Evolutionary conservation across 164 flowering plant genomes (phyloP).

Genomic region (Vitis labrusca): DNA sequence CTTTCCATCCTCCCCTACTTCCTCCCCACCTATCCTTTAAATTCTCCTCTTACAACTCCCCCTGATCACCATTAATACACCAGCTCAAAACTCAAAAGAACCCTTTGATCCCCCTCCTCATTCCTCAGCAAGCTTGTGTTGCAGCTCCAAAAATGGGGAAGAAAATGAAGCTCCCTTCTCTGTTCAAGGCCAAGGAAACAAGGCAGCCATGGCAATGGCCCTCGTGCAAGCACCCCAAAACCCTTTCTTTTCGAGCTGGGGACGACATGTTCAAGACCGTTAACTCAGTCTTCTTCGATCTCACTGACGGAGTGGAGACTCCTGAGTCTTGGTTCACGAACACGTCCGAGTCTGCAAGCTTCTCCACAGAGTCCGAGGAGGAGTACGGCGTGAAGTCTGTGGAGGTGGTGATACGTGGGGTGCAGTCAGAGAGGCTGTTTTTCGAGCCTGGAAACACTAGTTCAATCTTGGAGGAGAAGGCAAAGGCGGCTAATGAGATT

Average conservation of each 20-base stretch:
- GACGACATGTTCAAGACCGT: constrained; percentile 41
- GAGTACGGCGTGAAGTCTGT: constrained; percentile 15
- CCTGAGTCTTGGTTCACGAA: constrained; percentile 35
- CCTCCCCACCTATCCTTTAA: constrained; percentile 11
- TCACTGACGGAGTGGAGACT: constrained; percentile 12
- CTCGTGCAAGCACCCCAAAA: constrained; percentile 37
- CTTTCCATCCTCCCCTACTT: constrained; percentile 6
- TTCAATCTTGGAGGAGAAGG: constrained; percentile 24
- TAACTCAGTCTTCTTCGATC: constrained; percentile 40
- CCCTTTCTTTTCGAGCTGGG: constrained; percentile 38
- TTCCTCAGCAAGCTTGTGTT: neutral
- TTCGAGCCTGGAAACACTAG: constrained; percentile 42
- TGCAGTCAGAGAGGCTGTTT: constrained; percentile 43
- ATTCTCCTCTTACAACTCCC: constrained; percentile 7
- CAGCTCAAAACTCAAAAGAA: neutral
- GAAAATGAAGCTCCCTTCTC: constrained; percentile 17
- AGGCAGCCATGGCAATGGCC: constrained; percentile 32
- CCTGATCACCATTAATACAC: constrained; percentile 4
- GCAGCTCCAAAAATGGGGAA: constrained; percentile 9
- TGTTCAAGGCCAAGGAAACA: constrained; percentile 20
- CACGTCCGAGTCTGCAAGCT: constrained; percentile 20
- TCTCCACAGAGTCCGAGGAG: constrained; percentile 21
- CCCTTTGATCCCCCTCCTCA: neutral
- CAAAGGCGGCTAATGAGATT: neutral
- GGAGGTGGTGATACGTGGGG: constrained; percentile 30